Base-by-base conservation (phyloP, 2,329 filamentous ascomycete species). In the Emmonsia crescens region DNA sequence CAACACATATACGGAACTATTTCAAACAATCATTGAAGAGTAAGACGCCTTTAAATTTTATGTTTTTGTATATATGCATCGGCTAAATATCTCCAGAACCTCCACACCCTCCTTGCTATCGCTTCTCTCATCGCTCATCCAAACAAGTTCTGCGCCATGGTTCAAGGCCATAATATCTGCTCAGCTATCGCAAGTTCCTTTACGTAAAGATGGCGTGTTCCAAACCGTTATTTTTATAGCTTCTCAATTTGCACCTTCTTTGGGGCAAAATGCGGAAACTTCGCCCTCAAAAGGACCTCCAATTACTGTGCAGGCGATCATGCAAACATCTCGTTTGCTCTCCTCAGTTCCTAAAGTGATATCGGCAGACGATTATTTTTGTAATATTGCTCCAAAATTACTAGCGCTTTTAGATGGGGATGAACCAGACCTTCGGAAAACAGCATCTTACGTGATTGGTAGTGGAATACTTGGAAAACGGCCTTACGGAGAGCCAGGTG, bases 391-490 rank as follows among this genome's bases (percentile, higher is more conserved):
- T 14, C 73, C 76, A 14, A 76, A 78, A 60, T 66, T 78, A 5
- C 64, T 78, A 24, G 64, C 68, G 21, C 66, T 78, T 52, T 66
- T 78, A 56, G 76, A 78, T 63, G 72, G 75, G 1, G 66, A 73
- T 21, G 75, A 77, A 56, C 67, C 62, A 1, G 76, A 77, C 62
- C 62, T 77, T 44, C 72, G 68, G 60, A 76, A 72, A 60, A 74
- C 75, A n/a, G 75, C 73, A 21, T 73, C 76, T 2, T 78, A 77
- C 64, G 70, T 73, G 21, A 71, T 77, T 55, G 75, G 76, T 6
- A 78, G 71, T 66, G 76, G 76, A n/a, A 75, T 78, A 38, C 62
- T 78, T 33, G 70, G 74, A 2, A 77, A 77, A 62, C 71, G 72
- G 36, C 60, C 69, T 16, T 74, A 73, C 61, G 76, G 76, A 4